Base-by-base conservation (phyloP, 345 rosid genomes). In the Eucalyptus brandiana region DNA sequence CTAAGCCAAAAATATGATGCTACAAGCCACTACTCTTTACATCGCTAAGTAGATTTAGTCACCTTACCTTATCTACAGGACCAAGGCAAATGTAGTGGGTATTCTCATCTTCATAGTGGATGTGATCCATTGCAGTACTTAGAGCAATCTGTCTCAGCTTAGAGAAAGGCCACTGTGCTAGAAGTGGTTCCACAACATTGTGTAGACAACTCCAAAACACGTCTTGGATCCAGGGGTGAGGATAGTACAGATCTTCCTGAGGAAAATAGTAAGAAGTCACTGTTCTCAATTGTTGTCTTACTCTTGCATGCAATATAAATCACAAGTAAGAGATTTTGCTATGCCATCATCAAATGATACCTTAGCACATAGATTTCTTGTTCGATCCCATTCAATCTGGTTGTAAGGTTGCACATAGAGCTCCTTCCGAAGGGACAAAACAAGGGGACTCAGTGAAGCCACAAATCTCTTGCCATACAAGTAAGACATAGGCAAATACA, bases 171-270 rank as follows among this genome's bases (percentile, higher is more conserved):
- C 97, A 95, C 40, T 32, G 88, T 67, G 34, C 58, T 5, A 95
- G 54, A 30, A 95, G 87, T 7, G 96, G 96, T 88, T 97, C 99
- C 50, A 85, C 93, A 2, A 90, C 23, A 14, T 91, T 89, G 24
- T 91, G 48, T 12, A 95, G 92, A 37, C 90, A 89, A 17, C 85
- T 92, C 97, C 97, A 97, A 40, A 97, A 0, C 21, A 94, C 53
- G 48, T 96, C 96, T 93, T 96, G 97, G 17, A 95, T n/a, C 18
- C 72, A 3, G 4, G 94, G 90, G 87, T 92, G 98, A 1, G 96
- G 96, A 76, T 88, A 89, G 87, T 93, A 95, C 48, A 88, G 34
- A 89, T 96, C 99, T 88, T 97, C 98, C 98, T 96, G 40, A 32
- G 54, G 58, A 53, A 53, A 53, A 6, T 14, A 62, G 72, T 13